These are phyloP conservation scores for Leptoxyphium fumago DNA, from an alignment of 2,329 filamentous ascomycete genomes.

Conservation along the genomic window DNA sequence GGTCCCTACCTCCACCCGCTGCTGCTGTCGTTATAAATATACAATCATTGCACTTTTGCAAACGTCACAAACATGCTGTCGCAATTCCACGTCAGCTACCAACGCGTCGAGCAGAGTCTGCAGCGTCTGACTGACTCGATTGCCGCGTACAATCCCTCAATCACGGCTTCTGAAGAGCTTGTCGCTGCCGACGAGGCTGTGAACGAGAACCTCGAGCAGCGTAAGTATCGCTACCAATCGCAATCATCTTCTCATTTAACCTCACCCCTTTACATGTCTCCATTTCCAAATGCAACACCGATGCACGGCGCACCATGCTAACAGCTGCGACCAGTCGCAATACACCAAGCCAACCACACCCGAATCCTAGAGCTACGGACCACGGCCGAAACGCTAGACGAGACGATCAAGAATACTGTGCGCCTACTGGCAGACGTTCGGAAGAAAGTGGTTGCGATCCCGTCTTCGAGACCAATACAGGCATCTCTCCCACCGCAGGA, in stretches of 20 bases:
- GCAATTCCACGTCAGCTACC: slow-evolving; percentile 28
- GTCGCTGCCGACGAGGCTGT: slow-evolving; percentile 56
- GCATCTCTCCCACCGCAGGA: slow-evolving; percentile 11
- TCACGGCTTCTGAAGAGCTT: slow-evolving; percentile 52
- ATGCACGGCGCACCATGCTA: slow-evolving; percentile 1
- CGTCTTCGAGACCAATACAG: slow-evolving; percentile 37
- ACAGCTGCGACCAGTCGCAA: slow-evolving; percentile 41
- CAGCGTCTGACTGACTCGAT: slow-evolving; percentile 63
- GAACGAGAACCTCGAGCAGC: slow-evolving; percentile 47
- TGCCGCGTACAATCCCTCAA: slow-evolving; percentile 65
- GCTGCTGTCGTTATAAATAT: no score
- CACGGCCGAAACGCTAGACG: slow-evolving; percentile 50
- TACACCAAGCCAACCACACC: slow-evolving; percentile 59
- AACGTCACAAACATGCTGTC: slow-evolving; percentile 22
- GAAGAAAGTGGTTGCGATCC: slow-evolving; percentile 53
- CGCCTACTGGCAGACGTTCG: slow-evolving; percentile 56
- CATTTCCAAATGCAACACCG: background rate
- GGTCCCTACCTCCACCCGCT: no score
- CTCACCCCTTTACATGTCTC: background rate
- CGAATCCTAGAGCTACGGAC: slow-evolving; percentile 55
- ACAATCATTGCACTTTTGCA: no score
- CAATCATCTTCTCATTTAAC: background rate
- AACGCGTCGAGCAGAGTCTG: slow-evolving; percentile 37
- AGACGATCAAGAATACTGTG: slow-evolving; percentile 57
- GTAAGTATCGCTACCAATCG: slow-evolving; percentile 26